Base-by-base conservation (phyloP, 257 asterid species). In the Rauvolfia tetraphylla region DNA sequence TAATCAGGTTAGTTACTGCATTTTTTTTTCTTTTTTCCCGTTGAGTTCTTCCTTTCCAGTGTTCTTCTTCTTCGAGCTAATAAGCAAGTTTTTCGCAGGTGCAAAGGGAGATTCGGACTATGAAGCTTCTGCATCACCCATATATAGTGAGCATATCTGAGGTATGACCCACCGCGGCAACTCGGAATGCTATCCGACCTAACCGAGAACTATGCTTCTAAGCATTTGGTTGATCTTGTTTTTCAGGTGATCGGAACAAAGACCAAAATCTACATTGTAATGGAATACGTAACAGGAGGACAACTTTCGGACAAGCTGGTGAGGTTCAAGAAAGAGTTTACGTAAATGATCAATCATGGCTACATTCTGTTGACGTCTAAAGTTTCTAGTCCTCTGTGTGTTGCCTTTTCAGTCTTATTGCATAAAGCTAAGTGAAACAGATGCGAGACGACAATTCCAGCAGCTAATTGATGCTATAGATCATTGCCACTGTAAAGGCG, bases 391-490 rank as follows among this genome's bases (percentile, higher is more conserved):
- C 10, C 7, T 33, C 18, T 8, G 0, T 41, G 46, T 67, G 73
- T 57, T 25, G 14, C 46, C 12, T 3, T 31, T 13, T 48, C 74
- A 78, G 85, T 58, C 85, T 23, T 74, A 63, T 14, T 3, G 25
- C 79, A 61, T 44, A 42, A 78, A 48, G 36, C 63, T 82, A 44
- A 44, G 54, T 25, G 85, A 78, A 56, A 62, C 11, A 14, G 82
- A 82, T n/a, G 85, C 82, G 31, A 82, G 82, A 54, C 51, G 38
- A 71, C 73, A 68, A 65, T 82, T 82, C 78, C 82, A 82, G 57
- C 85, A 78, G 80, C 79, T 82, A 42, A 75, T 82, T 14, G 85
- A 82, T 46, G 85, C 85, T 3, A 74, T 82, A 15, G 82, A 79
- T 74, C 79, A 78, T 54, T 82, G 85, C 75, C 85, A 82, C 57